A percentile compares a stretch with the other conserved stretches of the same genome.
Conservation (phyloP, 345 rosid genomes). For the Streptanthus diversifolius region DNA sequence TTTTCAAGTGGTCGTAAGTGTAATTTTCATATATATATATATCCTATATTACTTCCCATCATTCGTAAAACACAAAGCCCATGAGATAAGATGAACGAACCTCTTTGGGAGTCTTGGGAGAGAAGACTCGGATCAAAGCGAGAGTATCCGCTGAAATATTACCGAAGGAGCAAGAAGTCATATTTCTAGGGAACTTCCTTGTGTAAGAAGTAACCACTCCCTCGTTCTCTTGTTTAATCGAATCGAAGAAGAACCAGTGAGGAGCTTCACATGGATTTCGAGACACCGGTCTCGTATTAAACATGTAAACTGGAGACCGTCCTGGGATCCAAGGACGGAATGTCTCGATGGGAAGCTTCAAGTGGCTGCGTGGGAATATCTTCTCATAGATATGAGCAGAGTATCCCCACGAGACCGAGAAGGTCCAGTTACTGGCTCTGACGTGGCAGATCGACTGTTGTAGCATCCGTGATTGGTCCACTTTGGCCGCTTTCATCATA, state of each 20-base stretch:
- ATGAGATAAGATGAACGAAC: constrained; percentile 26
- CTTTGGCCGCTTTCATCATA: constrained; percentile 49
- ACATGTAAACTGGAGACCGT: constrained; percentile 42
- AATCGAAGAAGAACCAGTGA: constrained; percentile 57
- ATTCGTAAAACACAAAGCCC: background rate
- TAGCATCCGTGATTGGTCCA: constrained; percentile 51
- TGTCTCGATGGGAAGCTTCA: constrained; percentile 48
- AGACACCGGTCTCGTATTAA: constrained; percentile 39
- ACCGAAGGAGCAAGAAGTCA: constrained; percentile 40
- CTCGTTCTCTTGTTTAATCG: constrained; percentile 15
- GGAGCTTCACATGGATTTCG: constrained; percentile 54
- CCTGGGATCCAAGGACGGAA: constrained; percentile 41
- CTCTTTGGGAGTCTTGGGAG: constrained; percentile 34
- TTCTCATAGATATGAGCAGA: constrained; percentile 49
- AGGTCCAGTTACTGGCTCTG: constrained; percentile 46
- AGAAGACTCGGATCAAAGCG: constrained; percentile 42
- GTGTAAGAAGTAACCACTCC: constrained; percentile 44
- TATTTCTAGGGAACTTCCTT: constrained; percentile 33
- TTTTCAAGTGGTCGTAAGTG: background rate
- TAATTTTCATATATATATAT: background rate
- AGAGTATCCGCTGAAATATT: constrained; percentile 55
- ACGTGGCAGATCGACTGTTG: constrained; percentile 62
- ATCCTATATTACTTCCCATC: background rate
- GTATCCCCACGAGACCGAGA: constrained; percentile 69
- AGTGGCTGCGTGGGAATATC: constrained; percentile 42